phyloP scores from a whole-genome alignment of 495 filamentous ascomycete genomes.

The Neurospora africana region DNA sequence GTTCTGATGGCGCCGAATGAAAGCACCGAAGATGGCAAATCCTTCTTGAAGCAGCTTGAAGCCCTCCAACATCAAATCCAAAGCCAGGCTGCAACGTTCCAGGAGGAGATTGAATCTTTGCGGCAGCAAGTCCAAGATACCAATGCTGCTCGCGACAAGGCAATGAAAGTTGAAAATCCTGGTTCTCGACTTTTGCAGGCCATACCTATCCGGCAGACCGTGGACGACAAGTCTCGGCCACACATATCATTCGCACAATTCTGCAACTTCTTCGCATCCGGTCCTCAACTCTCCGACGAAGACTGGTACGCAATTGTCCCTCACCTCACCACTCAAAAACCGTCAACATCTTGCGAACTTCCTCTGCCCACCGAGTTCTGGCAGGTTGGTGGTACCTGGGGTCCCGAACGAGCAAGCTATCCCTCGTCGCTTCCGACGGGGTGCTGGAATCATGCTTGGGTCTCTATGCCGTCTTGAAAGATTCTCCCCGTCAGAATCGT shows the following conservation, averaged over 20 bases:
- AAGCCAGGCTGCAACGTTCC: not conserved
- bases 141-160: not conserved
- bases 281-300: not conserved
- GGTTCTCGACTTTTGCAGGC: not conserved
- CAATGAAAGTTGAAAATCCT: not conserved
- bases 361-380: not conserved
- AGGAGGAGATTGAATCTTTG: not conserved
- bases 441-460: not conserved
- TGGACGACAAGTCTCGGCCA: not conserved
- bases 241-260: not conserved
- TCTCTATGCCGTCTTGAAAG: not conserved
- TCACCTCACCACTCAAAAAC: not conserved
- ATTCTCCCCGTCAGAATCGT: not conserved
- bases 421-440: not conserved
- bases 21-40: not conserved
- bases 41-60: not conserved
- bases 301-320: not conserved
- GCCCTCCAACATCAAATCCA: not conserved
- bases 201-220: not conserved
- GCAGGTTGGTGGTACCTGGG: not conserved
- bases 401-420: not conserved
- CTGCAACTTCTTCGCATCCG: not conserved
- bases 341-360: not conserved
- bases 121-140: not conserved
- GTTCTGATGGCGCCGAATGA: not conserved